Evolutionary conservation across 169 alveolate species (phyloP), one percentile per base, ranked within the genome.

Genomic region (Cryptosporidium baileyi): DNA sequence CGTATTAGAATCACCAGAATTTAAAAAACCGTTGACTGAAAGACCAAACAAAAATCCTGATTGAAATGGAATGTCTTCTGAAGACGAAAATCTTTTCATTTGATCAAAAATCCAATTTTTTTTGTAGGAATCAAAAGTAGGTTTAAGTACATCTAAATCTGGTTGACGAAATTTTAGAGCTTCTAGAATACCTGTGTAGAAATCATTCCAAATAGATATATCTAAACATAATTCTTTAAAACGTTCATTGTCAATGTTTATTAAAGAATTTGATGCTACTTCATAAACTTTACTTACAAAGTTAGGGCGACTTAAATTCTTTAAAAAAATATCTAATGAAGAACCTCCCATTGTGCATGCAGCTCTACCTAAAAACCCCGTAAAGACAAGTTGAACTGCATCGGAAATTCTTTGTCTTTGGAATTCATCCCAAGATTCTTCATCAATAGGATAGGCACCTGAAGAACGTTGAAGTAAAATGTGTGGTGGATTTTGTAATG

Each of bases 341-440:
- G 51, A 51, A 5, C 85, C 59, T 24, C 67, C 67, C 15, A 74
- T 36, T 22, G 67, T 74, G 17, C 85, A 74, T 34, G 85, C 65
- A 32, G 43, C 28, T 28, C 67, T 74, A 9, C 85, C 85, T 6
- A 74, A 36, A n/a, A 74, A 36, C 34, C 28, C 54, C 13, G 85
- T 74, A 36, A 38, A 57, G 30, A 74, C 63, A 32, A 74, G 6
- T 26, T 74, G 85, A 11, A 74, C 41, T 24, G 85, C 85, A 57
- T 74, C 85, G 9, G 43, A 45, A 26, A 74, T 34, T 59, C 85
- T 74, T 41, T 74, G 85, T 34, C 85, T 51, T 36, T 74, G 85
- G 36, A 74, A 74, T 32, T 74, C 85, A 74, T 74, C 85, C 85
- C 85, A 74, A 54, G 85, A 74, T 54, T 74, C 85, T 41, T 74